Conservation (phyloP, 2,329 filamentous ascomycete species). For the Drechslerella dactyloides region DNA sequence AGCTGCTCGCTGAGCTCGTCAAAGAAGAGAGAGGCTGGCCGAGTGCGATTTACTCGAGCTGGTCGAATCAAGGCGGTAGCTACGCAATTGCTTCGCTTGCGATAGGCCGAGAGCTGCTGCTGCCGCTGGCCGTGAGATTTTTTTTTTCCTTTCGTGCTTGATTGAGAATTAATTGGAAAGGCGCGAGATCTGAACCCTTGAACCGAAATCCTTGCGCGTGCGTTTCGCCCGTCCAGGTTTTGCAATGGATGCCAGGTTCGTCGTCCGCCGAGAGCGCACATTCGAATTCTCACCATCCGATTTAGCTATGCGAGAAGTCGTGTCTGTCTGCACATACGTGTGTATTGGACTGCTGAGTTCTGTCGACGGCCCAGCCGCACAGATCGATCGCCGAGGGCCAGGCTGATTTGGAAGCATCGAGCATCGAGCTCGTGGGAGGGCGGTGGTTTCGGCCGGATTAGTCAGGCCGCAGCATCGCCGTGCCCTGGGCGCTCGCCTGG, state of each 20-base stretch:
- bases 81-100: neutral
- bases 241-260: no score
- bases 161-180: neutral
- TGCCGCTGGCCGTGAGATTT: neutral
- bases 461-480: neutral
- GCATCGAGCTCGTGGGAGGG: neutral
- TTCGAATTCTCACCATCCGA: no score
- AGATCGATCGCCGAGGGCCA: neutral
- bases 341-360: neutral
- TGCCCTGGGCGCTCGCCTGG: neutral
- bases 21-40: neutral
- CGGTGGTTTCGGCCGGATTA: neutral
- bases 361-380: neutral
- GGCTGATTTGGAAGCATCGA: slow-evolving; percentile 2
- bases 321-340: no score
- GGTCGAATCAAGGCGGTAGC: neutral
- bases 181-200: slow-evolving; percentile 1
- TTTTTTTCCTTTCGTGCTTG: neutral
- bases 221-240: no score
- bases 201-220: neutral
- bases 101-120: neutral
- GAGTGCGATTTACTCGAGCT: neutral
- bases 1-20: neutral
- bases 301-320: neutral
- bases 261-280: no score